Conservation (phyloP, 2,329 filamentous ascomycete genomes). For the Botryotinia convoluta region DNA sequence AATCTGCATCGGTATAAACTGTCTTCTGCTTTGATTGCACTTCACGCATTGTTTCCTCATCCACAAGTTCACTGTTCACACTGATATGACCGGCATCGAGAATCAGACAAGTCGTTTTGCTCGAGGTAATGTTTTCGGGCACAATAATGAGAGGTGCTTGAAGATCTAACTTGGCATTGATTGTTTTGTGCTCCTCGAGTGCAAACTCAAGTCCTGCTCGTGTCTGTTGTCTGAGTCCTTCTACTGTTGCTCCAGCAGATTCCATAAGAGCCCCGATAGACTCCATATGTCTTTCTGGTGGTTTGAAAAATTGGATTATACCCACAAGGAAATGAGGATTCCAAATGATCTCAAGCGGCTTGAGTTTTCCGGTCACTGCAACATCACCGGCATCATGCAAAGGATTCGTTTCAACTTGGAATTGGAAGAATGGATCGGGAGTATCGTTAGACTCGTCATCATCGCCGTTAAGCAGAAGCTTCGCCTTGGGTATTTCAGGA, state of each 20-base stretch:
- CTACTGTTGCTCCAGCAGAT: slow-evolving; percentile 89
- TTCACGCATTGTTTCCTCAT: slow-evolving; percentile 83
- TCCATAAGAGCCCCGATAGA: slow-evolving; percentile 96
- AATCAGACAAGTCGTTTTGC: slow-evolving; percentile 83
- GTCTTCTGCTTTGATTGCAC: slow-evolving; percentile 89
- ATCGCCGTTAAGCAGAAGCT: slow-evolving; percentile 39
- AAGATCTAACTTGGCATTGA: slow-evolving; percentile 93
- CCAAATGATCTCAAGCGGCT: slow-evolving; percentile 95
- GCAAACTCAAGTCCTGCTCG: slow-evolving; percentile 94
- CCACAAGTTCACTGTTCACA: slow-evolving; percentile 89
- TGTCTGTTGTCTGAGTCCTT: slow-evolving; percentile 92
- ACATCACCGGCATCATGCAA: slow-evolving; percentile 90
- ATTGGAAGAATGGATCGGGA: slow-evolving; percentile 82
- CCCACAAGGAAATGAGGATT: slow-evolving; percentile 92
- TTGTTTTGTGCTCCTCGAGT: slow-evolving; percentile 94
- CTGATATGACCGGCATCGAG: slow-evolving; percentile 95
- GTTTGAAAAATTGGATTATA: slow-evolving; percentile 91
- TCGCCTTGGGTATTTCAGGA: slow-evolving; percentile 48
- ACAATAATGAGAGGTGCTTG: slow-evolving; percentile 96
- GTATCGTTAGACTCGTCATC: slow-evolving; percentile 42
- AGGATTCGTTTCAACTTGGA: slow-evolving; percentile 92
- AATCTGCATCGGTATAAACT: slow-evolving; percentile 84
- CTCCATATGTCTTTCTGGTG: slow-evolving; percentile 96
- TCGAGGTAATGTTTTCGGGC: slow-evolving; percentile 82
- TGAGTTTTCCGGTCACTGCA: slow-evolving; percentile 84